Percentiles rank a stretch among this genome's conserved stretches.
Evolutionary conservation across 768 basidiomycete genomes (phyloP).

Genomic region (Boletus vermiculosoides): DNA sequence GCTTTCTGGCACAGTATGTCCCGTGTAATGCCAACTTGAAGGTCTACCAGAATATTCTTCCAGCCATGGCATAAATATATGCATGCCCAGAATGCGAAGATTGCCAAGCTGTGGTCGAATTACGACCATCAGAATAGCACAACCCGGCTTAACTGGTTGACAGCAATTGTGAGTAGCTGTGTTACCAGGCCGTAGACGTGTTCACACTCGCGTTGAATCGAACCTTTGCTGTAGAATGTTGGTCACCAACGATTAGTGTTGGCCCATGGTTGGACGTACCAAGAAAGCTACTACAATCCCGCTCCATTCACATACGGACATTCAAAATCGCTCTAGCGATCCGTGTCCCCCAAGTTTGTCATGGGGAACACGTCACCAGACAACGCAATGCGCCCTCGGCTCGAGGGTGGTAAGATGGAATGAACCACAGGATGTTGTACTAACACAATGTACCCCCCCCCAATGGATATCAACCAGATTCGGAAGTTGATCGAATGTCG

Average conservation of each 20-base stretch:
- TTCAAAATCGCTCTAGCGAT: not conserved
- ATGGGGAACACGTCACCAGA: not conserved
- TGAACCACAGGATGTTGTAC: not conserved
- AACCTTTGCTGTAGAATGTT: not conserved
- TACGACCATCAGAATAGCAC: not conserved
- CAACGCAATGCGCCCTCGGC: not conserved
- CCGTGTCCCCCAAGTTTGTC: too few species aligned
- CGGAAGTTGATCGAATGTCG: not conserved
- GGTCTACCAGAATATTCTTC: not conserved
- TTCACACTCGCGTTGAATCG: not conserved
- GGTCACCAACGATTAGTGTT: not conserved
- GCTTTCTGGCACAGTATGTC: not conserved
- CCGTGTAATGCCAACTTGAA: not conserved
- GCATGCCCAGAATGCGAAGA: not conserved
- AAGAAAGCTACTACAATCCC: not conserved
- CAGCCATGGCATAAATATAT: not conserved
- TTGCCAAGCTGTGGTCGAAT: slow-evolving; percentile 13
- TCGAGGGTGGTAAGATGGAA: too few species aligned
- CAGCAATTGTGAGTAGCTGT: slow-evolving; percentile 10
- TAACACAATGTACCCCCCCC: not conserved
- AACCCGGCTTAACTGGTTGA: not conserved
- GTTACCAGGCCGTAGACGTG: not conserved
- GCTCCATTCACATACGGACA: not conserved
- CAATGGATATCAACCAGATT: not conserved
- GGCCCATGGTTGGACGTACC: not conserved